Conservation (phyloP, 495 filamentous ascomycete species). For the Aspergillus ostianus region DNA sequence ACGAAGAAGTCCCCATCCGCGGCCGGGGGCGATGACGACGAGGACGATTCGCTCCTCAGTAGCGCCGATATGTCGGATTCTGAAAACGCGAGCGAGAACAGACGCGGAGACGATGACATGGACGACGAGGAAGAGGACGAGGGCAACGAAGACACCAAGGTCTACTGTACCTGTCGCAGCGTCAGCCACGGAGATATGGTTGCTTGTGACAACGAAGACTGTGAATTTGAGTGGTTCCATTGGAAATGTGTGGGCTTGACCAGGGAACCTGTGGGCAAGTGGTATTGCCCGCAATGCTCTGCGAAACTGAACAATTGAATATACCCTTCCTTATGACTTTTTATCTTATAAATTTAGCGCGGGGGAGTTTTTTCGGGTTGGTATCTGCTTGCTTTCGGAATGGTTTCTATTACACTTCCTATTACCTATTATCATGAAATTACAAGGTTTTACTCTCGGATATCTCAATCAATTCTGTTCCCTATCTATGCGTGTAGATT, state of each 20-base stretch:
- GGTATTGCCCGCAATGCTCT: conserved; percentile 85
- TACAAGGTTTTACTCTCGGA: neutral
- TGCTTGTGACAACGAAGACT: conserved; percentile 91
- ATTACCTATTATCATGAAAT: neutral
- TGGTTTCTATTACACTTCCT: neutral
- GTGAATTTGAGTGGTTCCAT: conserved; percentile 97
- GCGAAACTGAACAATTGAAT: conserved; percentile 54
- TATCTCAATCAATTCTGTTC: neutral
- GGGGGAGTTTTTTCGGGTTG: neutral
- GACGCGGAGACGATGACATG: conserved; percentile 52
- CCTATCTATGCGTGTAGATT: conserved; percentile 1
- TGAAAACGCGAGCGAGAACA: conserved; percentile 39
- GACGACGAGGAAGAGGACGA: conserved; percentile 77
- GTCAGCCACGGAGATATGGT: conserved; percentile 98
- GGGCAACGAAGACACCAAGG: conserved; percentile 80
- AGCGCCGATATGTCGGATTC: conserved; percentile 51
- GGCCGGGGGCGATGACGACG: conserved; percentile 62
- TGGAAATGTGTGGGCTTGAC: conserved; percentile 92
- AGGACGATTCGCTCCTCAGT: conserved; percentile 59
- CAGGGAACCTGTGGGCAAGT: conserved; percentile 83
- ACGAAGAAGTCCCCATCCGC: conserved; percentile 60
- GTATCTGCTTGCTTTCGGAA: neutral
- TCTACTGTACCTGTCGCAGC: conserved; percentile 90
- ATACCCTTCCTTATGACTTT: conserved; percentile 6
- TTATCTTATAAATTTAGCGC: conserved; percentile 5